These are phyloP conservation scores for Teratosphaeria gauchensis DNA, from an alignment of 2,329 filamentous ascomycete genomes.

Conservation along the genomic window DNA sequence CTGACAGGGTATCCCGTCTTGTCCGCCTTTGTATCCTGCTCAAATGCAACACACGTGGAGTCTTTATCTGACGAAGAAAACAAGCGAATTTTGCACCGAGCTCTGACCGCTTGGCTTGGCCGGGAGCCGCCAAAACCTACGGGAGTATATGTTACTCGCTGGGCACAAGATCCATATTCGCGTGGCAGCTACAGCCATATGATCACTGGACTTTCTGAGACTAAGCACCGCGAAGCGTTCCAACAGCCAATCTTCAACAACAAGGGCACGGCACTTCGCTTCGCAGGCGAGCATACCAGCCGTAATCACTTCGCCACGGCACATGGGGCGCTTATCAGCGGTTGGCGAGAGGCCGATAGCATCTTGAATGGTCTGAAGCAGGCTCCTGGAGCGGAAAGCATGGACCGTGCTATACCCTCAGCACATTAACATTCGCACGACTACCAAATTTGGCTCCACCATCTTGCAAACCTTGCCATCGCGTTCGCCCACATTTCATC, in stretches of 20 bases:
- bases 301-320: conserved; percentile 18
- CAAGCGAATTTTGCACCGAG: conserved; percentile 11
- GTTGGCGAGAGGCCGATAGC: conserved; percentile 16
- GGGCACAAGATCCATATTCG: conserved; percentile 12
- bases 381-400: background rate
- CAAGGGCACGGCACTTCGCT: conserved; percentile 11
- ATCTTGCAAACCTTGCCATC: background rate
- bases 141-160: conserved; percentile 16
- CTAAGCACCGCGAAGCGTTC: conserved; percentile 12
- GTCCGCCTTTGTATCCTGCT: conserved; percentile 15
- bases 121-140: conserved; percentile 10
- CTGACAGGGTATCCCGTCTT: conserved; percentile 14
- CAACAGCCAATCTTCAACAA: conserved; percentile 6
- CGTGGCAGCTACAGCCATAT: conserved; percentile 18
- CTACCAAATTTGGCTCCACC: background rate
- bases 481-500: background rate
- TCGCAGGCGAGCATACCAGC: conserved; percentile 19
- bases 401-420: background rate
- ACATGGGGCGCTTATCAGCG: conserved; percentile 17
- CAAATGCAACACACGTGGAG: conserved; percentile 13
- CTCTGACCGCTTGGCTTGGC: conserved; percentile 13
- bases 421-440: background rate
- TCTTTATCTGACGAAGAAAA: conserved; percentile 11
- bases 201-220: conserved; percentile 13
- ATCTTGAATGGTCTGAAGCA: conserved; percentile 4